Percentiles rank a stretch among this genome's conserved stretches.
These are phyloP conservation scores for Medicago lupulina DNA, from an alignment of 306 rosid species.

Conservation along the genomic window DNA sequence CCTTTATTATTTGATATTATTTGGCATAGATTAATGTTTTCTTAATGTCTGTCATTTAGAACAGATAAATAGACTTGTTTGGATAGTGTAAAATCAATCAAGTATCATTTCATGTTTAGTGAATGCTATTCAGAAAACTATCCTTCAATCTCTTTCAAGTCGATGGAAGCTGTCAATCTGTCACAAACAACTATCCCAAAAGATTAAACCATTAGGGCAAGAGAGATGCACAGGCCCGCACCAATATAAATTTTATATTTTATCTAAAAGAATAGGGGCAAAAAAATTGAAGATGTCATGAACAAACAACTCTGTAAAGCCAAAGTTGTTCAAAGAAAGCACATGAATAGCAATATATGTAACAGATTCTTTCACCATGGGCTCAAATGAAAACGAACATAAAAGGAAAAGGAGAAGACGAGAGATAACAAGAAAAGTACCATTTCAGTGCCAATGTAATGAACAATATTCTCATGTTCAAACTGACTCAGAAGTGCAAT, in stretches of 20 bases:
- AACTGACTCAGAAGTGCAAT: conserved; percentile 87
- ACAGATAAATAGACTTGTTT: background rate
- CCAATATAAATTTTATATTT: background rate
- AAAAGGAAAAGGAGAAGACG: background rate
- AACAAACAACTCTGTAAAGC: conserved; percentile 1
- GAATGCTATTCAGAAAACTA: background rate
- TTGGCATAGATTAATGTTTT: background rate
- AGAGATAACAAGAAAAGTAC: conserved; percentile 50
- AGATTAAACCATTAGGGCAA: conserved; percentile 4
- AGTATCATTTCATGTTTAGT: background rate
- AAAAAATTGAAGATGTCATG: background rate
- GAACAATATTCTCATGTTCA: conserved; percentile 94
- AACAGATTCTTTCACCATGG: background rate
- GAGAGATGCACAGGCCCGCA: background rate
- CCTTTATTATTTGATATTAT: background rate
- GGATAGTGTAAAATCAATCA: background rate
- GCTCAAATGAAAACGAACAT: background rate
- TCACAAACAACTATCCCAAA: background rate
- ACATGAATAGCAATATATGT: background rate
- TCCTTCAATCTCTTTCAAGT: conserved; percentile 16
- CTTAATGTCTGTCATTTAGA: background rate
- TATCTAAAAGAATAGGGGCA: background rate
- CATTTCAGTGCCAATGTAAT: conserved; percentile 82
- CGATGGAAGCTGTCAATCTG: conserved; percentile 5
- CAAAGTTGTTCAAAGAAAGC: background rate